Base-by-base conservation (phyloP, 495 filamentous ascomycete genomes). In the Talaromyces trachyspermus region DNA sequence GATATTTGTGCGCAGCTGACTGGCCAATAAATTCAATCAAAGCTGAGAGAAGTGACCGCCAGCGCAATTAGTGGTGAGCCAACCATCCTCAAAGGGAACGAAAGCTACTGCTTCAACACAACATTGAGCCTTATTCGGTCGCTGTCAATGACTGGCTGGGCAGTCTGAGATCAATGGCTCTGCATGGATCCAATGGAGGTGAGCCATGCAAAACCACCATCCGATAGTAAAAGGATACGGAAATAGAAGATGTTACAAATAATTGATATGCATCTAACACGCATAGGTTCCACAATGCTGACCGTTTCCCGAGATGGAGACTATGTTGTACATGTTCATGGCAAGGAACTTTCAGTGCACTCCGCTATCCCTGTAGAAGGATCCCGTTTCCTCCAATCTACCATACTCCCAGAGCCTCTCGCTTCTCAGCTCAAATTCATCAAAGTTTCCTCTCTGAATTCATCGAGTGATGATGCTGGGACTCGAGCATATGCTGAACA, bases 281-380 rank as follows among this genome's bases (percentile, higher is more conserved):
- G 24, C 15, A 20, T 19, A 49, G 48, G 27, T 23, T 7, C 37
- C 24, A 22, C 29, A 25, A 26, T 36, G 26, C 20, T 49, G 14
- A 43, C 29, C 17, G 27, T 49, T 24, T 49, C 48, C 4, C 38
- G 19, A 6, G 26, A 39, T 25, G 68, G 68, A 1, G 42, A 60
- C 14, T 65, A 62, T 50, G 62, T 58, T 44, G 54, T 59, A 18
- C 68, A 64, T 12, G 11, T 65, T 5, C 58, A 51, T 43, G 62
- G 56, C 2, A 73, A 66, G 45, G 64, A 66, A 17, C 48, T 71
- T n/a, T 29, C 65, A 17, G 44, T 71, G 11, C 66, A 69, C 33
- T 62, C 66, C 11, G 63, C 38, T 52, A 57, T 24, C 51, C 58
- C 11, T 47, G 54, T 39, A 52, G 66, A 12, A 61, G 64, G 6